These are phyloP conservation scores for Diutina siamensis DNA, from an alignment of 1,139 yeast species.

Conservation along the genomic window DNA sequence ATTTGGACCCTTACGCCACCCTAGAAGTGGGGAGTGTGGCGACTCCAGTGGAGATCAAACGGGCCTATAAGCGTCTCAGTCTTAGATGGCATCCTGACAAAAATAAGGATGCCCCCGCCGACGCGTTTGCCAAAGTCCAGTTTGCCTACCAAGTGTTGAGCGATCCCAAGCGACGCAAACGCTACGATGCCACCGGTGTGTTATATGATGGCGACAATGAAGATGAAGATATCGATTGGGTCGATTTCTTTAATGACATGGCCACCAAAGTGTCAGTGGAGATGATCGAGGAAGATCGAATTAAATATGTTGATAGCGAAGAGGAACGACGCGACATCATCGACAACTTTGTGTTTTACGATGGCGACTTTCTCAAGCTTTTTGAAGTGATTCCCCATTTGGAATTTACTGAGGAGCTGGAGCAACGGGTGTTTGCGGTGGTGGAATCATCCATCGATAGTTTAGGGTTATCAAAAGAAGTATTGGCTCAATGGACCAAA, in stretches of 20 bases:
- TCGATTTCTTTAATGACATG: constrained; percentile 48
- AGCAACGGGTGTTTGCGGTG: constrained; percentile 43
- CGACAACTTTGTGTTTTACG: constrained; percentile 42
- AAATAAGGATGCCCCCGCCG: constrained; percentile 27
- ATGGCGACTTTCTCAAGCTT: constrained; percentile 59
- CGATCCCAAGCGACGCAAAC: constrained; percentile 42
- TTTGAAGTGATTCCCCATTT: constrained; percentile 73
- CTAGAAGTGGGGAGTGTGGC: constrained; percentile 33
- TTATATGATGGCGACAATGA: constrained; percentile 22
- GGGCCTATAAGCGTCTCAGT: constrained; percentile 62
- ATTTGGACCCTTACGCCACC: constrained; percentile 53
- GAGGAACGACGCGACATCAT: constrained; percentile 62
- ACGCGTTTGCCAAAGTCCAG: constrained; percentile 57
- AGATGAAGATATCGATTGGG: constrained; percentile 42
- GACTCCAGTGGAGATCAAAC: constrained; percentile 48
- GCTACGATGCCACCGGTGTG: constrained; percentile 62
- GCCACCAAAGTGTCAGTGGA: constrained; percentile 60
- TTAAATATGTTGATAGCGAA: constrained; percentile 48
- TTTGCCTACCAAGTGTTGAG: constrained; percentile 63
- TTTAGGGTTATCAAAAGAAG: constrained; percentile 15
- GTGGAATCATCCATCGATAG: constrained; percentile 32
- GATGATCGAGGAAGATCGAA: constrained; percentile 59
- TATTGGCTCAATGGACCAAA: constrained; percentile 35
- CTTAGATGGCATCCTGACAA: constrained; percentile 76
- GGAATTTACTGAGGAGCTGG: constrained; percentile 51